Conservation (phyloP, 2,329 filamentous ascomycete genomes). For the Fusarium annulatum region DNA sequence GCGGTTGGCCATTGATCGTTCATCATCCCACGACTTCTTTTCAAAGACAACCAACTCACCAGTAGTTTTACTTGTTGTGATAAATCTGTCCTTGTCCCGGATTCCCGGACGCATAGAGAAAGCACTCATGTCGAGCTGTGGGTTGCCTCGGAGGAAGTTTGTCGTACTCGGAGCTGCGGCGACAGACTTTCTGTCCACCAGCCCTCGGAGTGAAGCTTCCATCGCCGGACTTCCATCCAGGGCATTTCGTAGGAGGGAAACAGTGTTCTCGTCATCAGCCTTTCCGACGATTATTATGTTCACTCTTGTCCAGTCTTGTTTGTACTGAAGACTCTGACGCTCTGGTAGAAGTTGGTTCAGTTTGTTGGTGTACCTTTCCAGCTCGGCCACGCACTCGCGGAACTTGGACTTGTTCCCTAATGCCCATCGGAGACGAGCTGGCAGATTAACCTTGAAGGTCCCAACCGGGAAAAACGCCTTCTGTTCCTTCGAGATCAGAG, state of each 20-base stretch:
- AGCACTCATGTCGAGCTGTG: background rate
- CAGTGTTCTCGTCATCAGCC: background rate
- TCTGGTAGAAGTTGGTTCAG: background rate
- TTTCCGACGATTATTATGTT: background rate
- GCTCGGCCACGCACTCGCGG: background rate
- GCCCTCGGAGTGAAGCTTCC: background rate
- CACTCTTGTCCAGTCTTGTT: background rate
- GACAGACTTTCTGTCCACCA: background rate
- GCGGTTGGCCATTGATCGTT: background rate
- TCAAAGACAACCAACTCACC: background rate
- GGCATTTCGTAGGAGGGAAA: background rate
- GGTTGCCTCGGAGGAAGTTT: background rate
- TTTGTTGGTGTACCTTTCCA: background rate
- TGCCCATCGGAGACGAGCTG: background rate
- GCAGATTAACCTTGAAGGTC: background rate
- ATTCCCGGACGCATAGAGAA: background rate
- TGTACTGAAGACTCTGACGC: background rate
- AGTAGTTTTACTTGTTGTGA: background rate
- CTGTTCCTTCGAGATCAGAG: background rate
- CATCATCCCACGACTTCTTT: background rate
- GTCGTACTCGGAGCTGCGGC: background rate
- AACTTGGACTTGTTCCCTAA: background rate
- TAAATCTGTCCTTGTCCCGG: fast-evolving
- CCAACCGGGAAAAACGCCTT: background rate
- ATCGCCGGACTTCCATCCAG: fast-evolving